Evolutionary conservation across 2,329 filamentous ascomycete species (phyloP).

Genomic region (Diaporthe capsici): DNA sequence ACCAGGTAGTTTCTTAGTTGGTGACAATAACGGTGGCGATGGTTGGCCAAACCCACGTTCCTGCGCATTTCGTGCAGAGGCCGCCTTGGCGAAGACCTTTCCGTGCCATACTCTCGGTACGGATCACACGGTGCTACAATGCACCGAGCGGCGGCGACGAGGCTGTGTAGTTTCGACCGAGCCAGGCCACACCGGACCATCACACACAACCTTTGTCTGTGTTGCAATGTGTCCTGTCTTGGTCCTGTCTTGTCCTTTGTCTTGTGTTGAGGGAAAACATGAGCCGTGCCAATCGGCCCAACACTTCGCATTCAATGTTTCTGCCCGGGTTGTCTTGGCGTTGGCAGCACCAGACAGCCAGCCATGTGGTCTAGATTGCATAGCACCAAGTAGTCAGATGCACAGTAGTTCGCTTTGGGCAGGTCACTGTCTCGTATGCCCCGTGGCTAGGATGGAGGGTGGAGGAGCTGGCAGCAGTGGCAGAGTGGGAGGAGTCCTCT

Average conservation of each 20-base stretch:
- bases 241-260: slow-evolving; percentile 2
- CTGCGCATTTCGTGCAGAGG: slow-evolving; percentile 35
- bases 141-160: slow-evolving; percentile 14
- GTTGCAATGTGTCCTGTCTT: slow-evolving; percentile 1
- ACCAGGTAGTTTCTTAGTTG: not conserved
- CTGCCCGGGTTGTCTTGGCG: not conserved
- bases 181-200: slow-evolving; percentile 22
- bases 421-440: slow-evolving; percentile 24
- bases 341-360: not conserved
- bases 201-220: slow-evolving; percentile 1
- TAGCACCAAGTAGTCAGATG: slow-evolving; percentile 9
- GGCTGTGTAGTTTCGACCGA: slow-evolving; percentile 33
- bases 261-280: not conserved
- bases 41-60: slow-evolving; percentile 10
- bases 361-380: slow-evolving; percentile 16
- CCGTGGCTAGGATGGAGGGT: slow-evolving; percentile 2
- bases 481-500: not conserved
- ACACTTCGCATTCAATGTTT: not conserved
- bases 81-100: slow-evolving; percentile 36
- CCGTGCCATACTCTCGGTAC: slow-evolving; percentile 25
- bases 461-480: slow-evolving; percentile 4
- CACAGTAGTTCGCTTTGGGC: slow-evolving; percentile 19
- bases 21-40: slow-evolving; percentile 13
- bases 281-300: slow-evolving; percentile 22
- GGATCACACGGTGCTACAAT: slow-evolving; percentile 27